Percentiles rank a stretch among this genome's conserved stretches.
Evolutionary conservation across 352 stramenopile genomes (phyloP).

Genomic region (Pythium phragmiticola): DNA sequence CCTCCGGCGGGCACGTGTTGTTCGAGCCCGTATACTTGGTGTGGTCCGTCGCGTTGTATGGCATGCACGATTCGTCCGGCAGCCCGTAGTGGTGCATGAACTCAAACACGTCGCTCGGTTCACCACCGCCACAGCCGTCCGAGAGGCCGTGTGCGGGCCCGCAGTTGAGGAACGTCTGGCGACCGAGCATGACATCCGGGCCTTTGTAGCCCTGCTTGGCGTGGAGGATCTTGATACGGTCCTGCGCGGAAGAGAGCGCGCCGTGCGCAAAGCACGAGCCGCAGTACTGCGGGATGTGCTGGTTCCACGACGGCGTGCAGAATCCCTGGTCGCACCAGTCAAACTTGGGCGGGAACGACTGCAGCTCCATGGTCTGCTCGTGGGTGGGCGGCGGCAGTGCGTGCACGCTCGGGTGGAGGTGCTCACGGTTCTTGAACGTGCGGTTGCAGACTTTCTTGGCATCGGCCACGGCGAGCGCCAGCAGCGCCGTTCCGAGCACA

Average conservation of each 20-base stretch:
- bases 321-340: conserved; percentile 89
- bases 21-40: conserved; percentile 71
- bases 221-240: conserved; percentile 85
- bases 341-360: conserved; percentile 77
- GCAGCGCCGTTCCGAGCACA: conserved; percentile 15
- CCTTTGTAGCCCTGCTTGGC: conserved; percentile 50
- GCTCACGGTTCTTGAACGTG: conserved; percentile 76
- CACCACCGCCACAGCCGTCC: conserved; percentile 61
- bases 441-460: conserved; percentile 50
- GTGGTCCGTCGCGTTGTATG: conserved; percentile 81
- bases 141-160: conserved; percentile 69
- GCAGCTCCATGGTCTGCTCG: conserved; percentile 25
- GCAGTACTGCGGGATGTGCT: conserved; percentile 87
- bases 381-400: conserved; percentile 33
- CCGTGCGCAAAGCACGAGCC: conserved; percentile 83
- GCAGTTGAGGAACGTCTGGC: conserved; percentile 83
- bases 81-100: conserved; percentile 76
- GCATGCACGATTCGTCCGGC: conserved; percentile 75
- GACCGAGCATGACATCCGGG: conserved; percentile 74
- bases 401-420: conserved; percentile 38
- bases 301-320: conserved; percentile 79
- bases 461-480: conserved; percentile 17
- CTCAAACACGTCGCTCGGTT: conserved; percentile 77
- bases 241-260: conserved; percentile 66
- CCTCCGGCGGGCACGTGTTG: conserved; percentile 64